A percentile compares a stretch with the other conserved stretches of the same genome.
Conservation (phyloP, 23 red algal genomes). For the Gracilaria gracilis region DNA sequence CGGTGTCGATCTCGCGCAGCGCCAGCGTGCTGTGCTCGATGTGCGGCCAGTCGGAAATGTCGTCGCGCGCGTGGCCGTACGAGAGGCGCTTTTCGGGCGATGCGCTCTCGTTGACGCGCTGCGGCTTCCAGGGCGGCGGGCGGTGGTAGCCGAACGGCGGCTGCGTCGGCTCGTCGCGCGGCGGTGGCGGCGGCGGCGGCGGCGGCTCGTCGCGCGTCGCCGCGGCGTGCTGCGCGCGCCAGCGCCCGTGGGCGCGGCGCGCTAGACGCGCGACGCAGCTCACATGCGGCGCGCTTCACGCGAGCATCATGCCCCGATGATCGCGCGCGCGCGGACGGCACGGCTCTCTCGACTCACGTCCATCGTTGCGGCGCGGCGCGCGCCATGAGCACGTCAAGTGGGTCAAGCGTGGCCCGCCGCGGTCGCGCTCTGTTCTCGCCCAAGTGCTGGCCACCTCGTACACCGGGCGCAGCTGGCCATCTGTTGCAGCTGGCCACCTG, state of each 20-base stretch:
- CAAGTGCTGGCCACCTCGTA: too few species aligned
- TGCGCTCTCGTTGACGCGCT: not conserved
- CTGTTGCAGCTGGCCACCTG: too few species aligned
- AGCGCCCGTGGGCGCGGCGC: not conserved
- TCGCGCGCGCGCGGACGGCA: too few species aligned
- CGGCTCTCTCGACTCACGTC: too few species aligned
- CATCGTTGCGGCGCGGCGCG: too few species aligned
- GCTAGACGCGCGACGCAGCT: not conserved
- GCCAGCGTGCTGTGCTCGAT: not conserved
- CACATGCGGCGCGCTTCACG: not conserved
- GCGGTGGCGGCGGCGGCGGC: not conserved
- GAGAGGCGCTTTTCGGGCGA: not conserved
- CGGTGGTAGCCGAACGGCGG: slow-evolving; percentile 17
- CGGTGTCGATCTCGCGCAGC: not conserved
- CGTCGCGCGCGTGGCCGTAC: slow-evolving; percentile 7
- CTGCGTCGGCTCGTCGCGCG: not conserved
- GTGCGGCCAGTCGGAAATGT: not conserved
- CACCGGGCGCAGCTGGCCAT: too few species aligned
- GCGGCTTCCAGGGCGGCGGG: slow-evolving; percentile 28
- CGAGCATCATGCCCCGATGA: too few species aligned
- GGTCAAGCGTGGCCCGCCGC: too few species aligned
- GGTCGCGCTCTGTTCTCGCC: too few species aligned
- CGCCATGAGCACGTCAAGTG: too few species aligned
- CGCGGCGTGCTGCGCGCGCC: not conserved
- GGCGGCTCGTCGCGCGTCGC: too few species aligned